A percentile compares a stretch with the other conserved stretches of the same genome.
phyloP scores from a whole-genome alignment of 106 monocot genomes.

The Alisma plantagoaquatica region DNA sequence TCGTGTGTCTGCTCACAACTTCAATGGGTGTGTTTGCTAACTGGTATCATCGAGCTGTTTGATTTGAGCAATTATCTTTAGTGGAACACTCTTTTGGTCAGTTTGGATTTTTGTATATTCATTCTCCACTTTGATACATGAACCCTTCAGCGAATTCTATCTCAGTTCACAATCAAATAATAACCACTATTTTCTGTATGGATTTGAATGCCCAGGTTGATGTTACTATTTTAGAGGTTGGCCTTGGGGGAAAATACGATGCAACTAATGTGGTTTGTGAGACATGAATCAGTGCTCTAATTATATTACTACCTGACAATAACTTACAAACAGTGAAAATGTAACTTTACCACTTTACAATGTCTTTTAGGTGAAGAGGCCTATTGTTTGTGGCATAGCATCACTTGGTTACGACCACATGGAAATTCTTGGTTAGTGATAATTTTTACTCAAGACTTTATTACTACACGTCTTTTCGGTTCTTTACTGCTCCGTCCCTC shows the following conservation, averaged over 20 bases:
- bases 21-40: too few species aligned
- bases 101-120: too few species aligned
- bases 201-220: slow-evolving; percentile 18
- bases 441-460: too few species aligned
- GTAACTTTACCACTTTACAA: too few species aligned
- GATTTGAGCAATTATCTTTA: not conserved
- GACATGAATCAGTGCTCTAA: not conserved
- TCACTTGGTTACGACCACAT: slow-evolving; percentile 95
- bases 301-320: too few species aligned
- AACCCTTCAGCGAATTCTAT: too few species aligned
- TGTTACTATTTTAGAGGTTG: slow-evolving; percentile 30
- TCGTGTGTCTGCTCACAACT: too few species aligned
- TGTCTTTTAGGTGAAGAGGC: slow-evolving; percentile 53
- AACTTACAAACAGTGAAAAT: too few species aligned
- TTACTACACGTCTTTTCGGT: too few species aligned
- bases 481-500: too few species aligned
- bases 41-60: not conserved
- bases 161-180: not conserved
- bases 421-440: slow-evolving; percentile 89
- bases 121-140: too few species aligned
- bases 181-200: not conserved
- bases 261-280: slow-evolving; percentile 30
- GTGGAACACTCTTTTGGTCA: not conserved
- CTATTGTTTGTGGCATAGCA: slow-evolving; percentile 90
- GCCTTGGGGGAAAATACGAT: slow-evolving; percentile 25